Conservation (phyloP, 345 rosid species). For the Sonneratia caseolaris region DNA sequence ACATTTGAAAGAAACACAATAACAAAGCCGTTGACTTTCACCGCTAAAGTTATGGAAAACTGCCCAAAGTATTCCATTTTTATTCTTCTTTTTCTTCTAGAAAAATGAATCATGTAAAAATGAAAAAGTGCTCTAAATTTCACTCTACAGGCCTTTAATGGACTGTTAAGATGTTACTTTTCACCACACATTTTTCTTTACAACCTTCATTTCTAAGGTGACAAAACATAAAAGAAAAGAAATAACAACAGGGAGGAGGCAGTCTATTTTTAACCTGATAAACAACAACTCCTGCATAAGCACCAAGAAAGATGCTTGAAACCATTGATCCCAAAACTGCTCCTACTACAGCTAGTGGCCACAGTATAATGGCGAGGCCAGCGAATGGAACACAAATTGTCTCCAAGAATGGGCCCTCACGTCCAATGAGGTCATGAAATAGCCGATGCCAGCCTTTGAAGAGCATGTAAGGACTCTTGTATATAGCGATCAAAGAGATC, state of each 20-base stretch:
- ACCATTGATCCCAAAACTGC: slow-evolving; percentile 69
- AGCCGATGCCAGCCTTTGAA: slow-evolving; percentile 93
- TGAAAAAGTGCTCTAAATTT: neutral
- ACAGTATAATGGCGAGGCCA: slow-evolving; percentile 81
- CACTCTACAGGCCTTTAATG: neutral
- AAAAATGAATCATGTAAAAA: too few species aligned
- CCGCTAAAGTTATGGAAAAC: neutral
- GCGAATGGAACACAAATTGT: slow-evolving; percentile 96
- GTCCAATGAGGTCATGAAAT: slow-evolving; percentile 81
- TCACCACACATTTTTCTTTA: neutral
- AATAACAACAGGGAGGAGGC: neutral
- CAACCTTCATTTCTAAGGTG: neutral
- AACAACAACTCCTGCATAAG: slow-evolving; percentile 70
- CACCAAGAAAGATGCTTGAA: slow-evolving; percentile 76
- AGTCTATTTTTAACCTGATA: slow-evolving; percentile 44
- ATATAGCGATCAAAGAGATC: slow-evolving; percentile 61
- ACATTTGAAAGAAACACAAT: too few species aligned
- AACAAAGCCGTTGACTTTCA: too few species aligned
- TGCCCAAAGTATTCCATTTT: neutral
- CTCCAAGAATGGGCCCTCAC: slow-evolving; percentile 98
- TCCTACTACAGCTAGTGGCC: slow-evolving; percentile 93
- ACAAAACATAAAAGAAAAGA: neutral
- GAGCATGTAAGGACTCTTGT: slow-evolving; percentile 86
- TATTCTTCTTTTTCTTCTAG: neutral
- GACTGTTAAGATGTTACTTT: slow-evolving; percentile 2